These are phyloP conservation scores for Zymoseptoria pseudotritici DNA, from an alignment of 2,329 filamentous ascomycete genomes.

Conservation along the genomic window DNA sequence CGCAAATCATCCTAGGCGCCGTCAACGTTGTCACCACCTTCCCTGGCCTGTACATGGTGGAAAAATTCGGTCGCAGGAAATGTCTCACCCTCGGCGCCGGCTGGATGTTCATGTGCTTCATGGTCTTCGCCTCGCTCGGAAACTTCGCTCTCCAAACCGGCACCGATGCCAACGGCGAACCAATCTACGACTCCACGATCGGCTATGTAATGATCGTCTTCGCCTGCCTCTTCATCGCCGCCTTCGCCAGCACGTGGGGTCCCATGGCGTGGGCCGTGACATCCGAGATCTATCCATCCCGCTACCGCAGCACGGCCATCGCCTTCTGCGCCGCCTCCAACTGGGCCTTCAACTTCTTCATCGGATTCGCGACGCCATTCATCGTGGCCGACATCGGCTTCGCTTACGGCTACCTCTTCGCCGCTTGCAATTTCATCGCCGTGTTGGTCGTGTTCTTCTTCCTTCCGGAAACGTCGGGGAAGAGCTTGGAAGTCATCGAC, in stretches of 20 bases:
- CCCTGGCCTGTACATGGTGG: conserved; percentile 40
- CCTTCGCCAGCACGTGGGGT: conserved; percentile 61
- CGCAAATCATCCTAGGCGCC: conserved; percentile 37
- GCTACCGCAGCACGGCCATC: conserved; percentile 46
- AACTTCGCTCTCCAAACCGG: conserved; percentile 34
- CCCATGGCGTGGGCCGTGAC: conserved; percentile 55
- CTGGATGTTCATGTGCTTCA: conserved; percentile 50
- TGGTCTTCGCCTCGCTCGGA: conserved; percentile 41
- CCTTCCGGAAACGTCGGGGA: conserved; percentile 26
- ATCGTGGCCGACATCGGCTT: conserved; percentile 29
- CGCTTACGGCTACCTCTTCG: conserved; percentile 30
- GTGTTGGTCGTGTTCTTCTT: conserved; percentile 27
- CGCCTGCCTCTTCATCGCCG: conserved; percentile 59
- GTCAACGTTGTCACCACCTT: conserved; percentile 41
- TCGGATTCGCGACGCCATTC: conserved; percentile 19
- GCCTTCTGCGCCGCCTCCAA: conserved; percentile 53
- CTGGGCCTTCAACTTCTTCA: conserved; percentile 41
- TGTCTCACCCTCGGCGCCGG: conserved; percentile 38
- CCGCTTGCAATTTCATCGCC: conserved; percentile 25
- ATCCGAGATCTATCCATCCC: conserved; percentile 49
- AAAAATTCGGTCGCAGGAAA: conserved; percentile 39
- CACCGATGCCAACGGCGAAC: conserved; percentile 11
- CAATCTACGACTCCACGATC: conserved; percentile 31
- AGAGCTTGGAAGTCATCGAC: conserved; percentile 30
- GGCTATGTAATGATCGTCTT: conserved; percentile 59